Conservation (phyloP, 2,329 filamentous ascomycete genomes). For the Diaporthe ilicicola region DNA sequence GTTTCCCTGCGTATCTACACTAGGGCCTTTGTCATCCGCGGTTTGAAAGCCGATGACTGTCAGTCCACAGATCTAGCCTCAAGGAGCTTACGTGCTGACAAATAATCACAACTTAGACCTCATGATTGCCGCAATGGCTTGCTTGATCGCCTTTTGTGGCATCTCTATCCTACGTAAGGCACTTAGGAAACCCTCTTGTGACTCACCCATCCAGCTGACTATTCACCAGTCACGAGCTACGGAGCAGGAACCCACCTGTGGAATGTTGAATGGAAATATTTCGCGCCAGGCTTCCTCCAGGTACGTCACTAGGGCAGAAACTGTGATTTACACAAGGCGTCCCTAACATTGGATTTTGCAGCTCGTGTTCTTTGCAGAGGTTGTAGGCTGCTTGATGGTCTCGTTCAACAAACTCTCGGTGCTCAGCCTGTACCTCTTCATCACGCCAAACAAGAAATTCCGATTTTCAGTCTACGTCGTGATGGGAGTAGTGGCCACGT, state of each 20-base stretch:
- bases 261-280: not conserved
- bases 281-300: not conserved
- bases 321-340: accelerated
- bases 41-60: not conserved
- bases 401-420: not conserved
- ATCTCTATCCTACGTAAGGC: not conserved
- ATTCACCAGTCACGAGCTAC: not conserved
- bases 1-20: not conserved
- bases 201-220: not conserved
- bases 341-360: not conserved
- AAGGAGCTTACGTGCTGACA: not conserved
- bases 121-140: not conserved
- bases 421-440: not conserved
- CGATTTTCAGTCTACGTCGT: not conserved
- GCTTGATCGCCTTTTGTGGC: not conserved
- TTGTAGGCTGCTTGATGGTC: not conserved
- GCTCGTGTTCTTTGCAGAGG: not conserved
- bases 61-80: not conserved
- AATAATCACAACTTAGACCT: not conserved
- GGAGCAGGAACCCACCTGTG: not conserved
- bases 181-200: not conserved
- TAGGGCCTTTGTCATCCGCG: not conserved
- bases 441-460: not conserved
- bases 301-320: not conserved
- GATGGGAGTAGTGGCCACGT: not conserved